phyloP scores from a whole-genome alignment of 305 asterid genomes.

The Solanum hybrid region DNA sequence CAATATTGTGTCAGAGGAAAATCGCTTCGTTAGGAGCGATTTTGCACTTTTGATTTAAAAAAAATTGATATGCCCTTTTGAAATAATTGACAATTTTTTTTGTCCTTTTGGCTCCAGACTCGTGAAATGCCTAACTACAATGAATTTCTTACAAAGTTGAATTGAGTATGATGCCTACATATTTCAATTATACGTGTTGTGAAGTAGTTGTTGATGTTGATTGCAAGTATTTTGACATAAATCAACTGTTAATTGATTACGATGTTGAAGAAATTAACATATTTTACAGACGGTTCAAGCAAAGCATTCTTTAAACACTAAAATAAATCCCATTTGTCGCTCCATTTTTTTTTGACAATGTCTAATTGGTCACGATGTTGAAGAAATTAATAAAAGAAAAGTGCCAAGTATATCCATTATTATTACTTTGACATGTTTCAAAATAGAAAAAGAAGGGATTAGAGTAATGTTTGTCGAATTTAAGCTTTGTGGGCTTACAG shows the following conservation, averaged over 20 bases:
- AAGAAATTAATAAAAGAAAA: neutral
- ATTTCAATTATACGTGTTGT: neutral
- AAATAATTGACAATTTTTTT: neutral
- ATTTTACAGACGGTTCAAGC: neutral
- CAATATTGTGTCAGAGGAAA: neutral
- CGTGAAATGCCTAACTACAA: neutral
- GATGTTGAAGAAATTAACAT: neutral
- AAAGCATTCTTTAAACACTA: neutral
- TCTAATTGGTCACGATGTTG: neutral
- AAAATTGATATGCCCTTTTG: too few species aligned
- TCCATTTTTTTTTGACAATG: neutral
- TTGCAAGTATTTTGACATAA: neutral
- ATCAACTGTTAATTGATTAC: neutral
- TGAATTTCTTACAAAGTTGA: neutral
- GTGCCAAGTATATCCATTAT: neutral
- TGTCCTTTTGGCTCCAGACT: fast-evolving
- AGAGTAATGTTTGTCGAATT: neutral
- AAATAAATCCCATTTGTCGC: too few species aligned
- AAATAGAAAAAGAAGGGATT: neutral
- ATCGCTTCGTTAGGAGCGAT: too few species aligned
- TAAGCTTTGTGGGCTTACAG: neutral
- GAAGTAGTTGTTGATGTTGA: neutral
- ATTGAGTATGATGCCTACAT: neutral
- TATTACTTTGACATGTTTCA: neutral
- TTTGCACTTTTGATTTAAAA: neutral